A percentile compares a stretch with the other conserved stretches of the same genome.
These are phyloP conservation scores for Ascodesmis nigricans DNA, from an alignment of 495 filamentous ascomycete genomes.

Conservation along the genomic window DNA sequence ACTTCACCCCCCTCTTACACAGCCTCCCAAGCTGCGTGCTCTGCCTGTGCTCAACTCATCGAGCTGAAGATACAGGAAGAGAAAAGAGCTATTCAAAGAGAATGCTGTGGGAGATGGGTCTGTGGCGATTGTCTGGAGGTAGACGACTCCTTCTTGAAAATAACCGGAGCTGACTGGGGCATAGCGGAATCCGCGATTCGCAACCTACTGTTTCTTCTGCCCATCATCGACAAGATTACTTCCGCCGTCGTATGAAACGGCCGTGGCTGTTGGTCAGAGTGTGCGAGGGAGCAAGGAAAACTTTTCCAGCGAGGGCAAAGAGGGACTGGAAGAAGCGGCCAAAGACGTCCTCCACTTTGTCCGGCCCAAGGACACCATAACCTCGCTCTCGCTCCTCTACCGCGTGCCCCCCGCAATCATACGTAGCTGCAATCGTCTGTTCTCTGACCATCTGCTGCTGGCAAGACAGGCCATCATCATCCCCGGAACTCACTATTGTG, in stretches of 20 bases:
- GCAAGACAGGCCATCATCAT: slow-evolving; percentile 45
- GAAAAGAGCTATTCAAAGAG: slow-evolving; percentile 3
- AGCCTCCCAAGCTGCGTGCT: not conserved
- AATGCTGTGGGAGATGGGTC: slow-evolving; percentile 45
- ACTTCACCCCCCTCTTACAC: slow-evolving; percentile 1
- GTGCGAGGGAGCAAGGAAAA: slow-evolving; percentile 20
- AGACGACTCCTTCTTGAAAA: slow-evolving; percentile 6
- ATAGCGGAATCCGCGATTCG: slow-evolving; percentile 45
- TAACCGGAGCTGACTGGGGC: not conserved
- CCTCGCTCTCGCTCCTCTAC: slow-evolving; percentile 45
- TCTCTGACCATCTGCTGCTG: slow-evolving; percentile 39
- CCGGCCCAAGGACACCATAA: slow-evolving; percentile 36
- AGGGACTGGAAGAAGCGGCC: slow-evolving; percentile 11
- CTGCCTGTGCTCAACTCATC: not conserved
- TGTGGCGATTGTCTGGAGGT: slow-evolving; percentile 45
- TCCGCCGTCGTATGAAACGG: slow-evolving; percentile 25
- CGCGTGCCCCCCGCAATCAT: slow-evolving; percentile 34
- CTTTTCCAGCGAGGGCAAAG: slow-evolving; percentile 16
- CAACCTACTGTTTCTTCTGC: slow-evolving; percentile 40
- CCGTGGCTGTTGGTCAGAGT: slow-evolving; percentile 12
- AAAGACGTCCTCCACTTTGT: slow-evolving; percentile 49
- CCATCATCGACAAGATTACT: slow-evolving; percentile 22
- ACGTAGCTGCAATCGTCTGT: slow-evolving; percentile 38
- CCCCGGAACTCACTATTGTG: slow-evolving; percentile 41
- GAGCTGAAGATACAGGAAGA: not conserved